Evolutionary conservation across 75 land plant species (phyloP), one percentile per base, ranked within the genome.

Genomic region (Pinus albicaulis): DNA sequence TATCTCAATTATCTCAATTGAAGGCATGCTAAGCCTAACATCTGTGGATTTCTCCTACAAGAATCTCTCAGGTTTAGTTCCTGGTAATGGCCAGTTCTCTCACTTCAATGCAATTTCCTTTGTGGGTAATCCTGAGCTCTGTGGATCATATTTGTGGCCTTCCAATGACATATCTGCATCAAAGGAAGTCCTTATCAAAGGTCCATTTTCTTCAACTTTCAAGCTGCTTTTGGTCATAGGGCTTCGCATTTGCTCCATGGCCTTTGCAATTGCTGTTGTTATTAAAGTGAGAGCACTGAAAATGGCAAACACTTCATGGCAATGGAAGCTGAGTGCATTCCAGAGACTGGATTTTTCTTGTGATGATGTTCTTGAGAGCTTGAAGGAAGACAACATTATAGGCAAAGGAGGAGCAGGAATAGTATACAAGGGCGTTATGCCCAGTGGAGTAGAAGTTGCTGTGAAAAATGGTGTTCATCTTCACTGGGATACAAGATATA

Each of bases 401-500:
- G 96, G 93, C 0, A 91, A 88, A 81, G 96, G 96, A 24, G 28
- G 28, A 28, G 91, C 96, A 1, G 96, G 96, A 20, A 88, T 88
- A 38, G 96, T 93, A 1, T 93, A 93, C 89, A 93, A 89, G 76
- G 96, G 96, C 57, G 25, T 75, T 12, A 86, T 91, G 96, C 86
- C 93, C 8, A 83, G 63, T 57, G 90, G 90, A 23, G 91, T 87
- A 6, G 79, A 80, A n/a, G 92, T 93, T 5, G 93, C 94, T 16
- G 94, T 91, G 6, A 93, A 93, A 1, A 31, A 0, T 1, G 95
- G 98, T 1, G 95, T 89, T 11, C 86, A 86, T 57, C 44, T 94
- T 62, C 82, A 78, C 41, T 92, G 95, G 92, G 88, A 82, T 38
- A 84, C 83, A 4, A 36, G 95, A 69, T 90, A 80, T 52, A 88